phyloP scores from a whole-genome alignment of 306 rosid genomes.

The Ceratonia siliqua region DNA sequence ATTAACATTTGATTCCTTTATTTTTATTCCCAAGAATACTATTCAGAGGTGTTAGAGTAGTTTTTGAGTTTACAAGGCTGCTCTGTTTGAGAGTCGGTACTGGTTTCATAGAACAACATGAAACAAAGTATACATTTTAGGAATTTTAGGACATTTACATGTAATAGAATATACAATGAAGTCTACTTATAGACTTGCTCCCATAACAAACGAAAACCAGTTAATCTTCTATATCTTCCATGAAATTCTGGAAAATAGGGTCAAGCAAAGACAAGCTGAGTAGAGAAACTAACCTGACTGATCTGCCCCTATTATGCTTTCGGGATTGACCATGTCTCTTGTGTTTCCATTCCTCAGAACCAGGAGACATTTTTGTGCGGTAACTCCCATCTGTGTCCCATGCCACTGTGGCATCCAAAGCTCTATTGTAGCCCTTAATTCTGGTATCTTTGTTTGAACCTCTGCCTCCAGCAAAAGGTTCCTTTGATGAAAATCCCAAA shows the following conservation, averaged over 20 bases:
- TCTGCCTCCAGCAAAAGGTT: constrained; percentile 66
- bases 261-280: background rate
- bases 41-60: constrained; percentile 11
- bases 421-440: constrained; percentile 54
- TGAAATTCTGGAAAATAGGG: constrained; percentile 32
- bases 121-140: background rate
- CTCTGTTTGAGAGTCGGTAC: constrained; percentile 15
- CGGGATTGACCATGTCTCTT: constrained; percentile 68
- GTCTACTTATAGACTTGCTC: constrained; percentile 11
- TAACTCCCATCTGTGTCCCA: constrained; percentile 71
- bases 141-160: background rate
- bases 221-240: constrained; percentile 10
- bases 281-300: constrained; percentile 55
- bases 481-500: constrained; percentile 49
- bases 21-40: constrained; percentile 6
- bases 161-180: background rate
- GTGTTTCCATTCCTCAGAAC: constrained; percentile 69
- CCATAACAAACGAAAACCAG: background rate
- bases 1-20: too few relatives aligned
- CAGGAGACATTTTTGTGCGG: constrained; percentile 69
- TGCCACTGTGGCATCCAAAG: constrained; percentile 48
- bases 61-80: constrained; percentile 18
- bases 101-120: constrained; percentile 16
- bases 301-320: constrained; percentile 65
- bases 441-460: constrained; percentile 56